These are phyloP conservation scores for Parathielavia appendiculata DNA, from an alignment of 495 filamentous ascomycete species.

Conservation along the genomic window DNA sequence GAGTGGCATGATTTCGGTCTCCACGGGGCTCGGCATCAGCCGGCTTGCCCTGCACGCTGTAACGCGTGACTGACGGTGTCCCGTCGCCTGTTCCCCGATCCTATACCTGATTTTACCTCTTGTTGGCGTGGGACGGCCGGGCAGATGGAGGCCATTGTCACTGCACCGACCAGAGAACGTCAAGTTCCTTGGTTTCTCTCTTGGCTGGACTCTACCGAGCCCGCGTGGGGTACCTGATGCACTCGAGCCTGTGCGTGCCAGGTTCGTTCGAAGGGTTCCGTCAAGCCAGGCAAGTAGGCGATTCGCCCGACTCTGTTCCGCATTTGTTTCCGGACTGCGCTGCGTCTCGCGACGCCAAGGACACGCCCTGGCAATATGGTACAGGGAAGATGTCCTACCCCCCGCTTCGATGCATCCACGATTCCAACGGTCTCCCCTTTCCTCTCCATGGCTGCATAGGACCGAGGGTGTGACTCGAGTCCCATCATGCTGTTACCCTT, in stretches of 20 bases:
- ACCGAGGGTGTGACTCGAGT: neutral
- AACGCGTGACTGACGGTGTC: neutral
- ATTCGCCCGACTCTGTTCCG: neutral
- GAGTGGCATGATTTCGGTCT: neutral
- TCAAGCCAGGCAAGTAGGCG: neutral
- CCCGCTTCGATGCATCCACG: neutral
- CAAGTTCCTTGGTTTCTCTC: too few relatives aligned
- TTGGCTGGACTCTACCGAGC: neutral
- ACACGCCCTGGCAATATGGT: neutral
- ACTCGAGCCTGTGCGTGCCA: neutral
- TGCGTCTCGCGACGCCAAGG: neutral
- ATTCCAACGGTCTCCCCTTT: neutral
- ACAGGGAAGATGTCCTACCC: neutral
- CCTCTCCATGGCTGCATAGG: neutral
- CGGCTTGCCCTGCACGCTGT: neutral
- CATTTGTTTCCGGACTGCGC: slow-evolving; percentile 1
- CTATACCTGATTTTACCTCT: too few relatives aligned
- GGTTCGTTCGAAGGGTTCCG: neutral
- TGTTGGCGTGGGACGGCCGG: too few relatives aligned
- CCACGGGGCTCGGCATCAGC: neutral
- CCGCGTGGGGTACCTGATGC: slow-evolving; percentile 5
- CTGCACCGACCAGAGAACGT: too few relatives aligned
- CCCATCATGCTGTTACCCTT: neutral
- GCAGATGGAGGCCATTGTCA: too few relatives aligned
- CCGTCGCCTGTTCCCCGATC: too few relatives aligned